Percentiles rank a stretch among this genome's conserved stretches.
These are phyloP conservation scores for Phytophthora colocasiae DNA, from an alignment of 352 stramenopile genomes.

Conservation along the genomic window DNA sequence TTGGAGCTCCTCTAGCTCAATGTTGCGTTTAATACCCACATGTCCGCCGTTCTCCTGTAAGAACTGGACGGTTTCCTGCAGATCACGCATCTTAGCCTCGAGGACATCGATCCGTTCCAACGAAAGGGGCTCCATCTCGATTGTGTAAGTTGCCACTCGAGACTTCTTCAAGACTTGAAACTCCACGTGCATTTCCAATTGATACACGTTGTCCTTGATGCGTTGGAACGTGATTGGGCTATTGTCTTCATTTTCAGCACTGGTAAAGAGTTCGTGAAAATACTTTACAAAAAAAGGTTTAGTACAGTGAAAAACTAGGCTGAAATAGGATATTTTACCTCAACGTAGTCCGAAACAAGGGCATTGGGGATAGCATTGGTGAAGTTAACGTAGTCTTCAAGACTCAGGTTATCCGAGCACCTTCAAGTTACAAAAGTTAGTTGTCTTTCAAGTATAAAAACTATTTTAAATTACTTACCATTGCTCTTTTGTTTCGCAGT, in stretches of 20 bases:
- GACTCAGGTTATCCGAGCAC: background rate
- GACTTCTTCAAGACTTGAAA: constrained; percentile 11
- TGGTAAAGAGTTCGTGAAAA: constrained; percentile 11
- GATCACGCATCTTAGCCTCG: constrained; percentile 25
- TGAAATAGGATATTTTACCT: constrained; percentile 1
- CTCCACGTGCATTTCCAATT: constrained; percentile 4
- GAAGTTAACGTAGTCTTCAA: constrained; percentile 9
- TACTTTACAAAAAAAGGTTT: constrained; percentile 4
- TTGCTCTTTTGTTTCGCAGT: constrained; percentile 17
- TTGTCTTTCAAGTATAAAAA: no score
- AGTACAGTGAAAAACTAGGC: background rate
- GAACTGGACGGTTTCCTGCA: constrained; percentile 4
- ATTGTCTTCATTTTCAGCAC: background rate
- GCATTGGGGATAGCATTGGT: constrained; percentile 17
- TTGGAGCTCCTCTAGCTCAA: background rate
- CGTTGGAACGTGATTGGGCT: constrained; percentile 9
- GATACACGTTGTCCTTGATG: background rate
- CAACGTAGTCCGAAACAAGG: constrained; percentile 6
- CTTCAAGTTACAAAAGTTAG: background rate
- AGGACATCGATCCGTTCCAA: constrained; percentile 18
- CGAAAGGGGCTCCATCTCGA: constrained; percentile 16
- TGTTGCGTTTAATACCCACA: background rate
- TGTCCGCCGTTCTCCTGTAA: constrained; percentile 1
- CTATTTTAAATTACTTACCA: background rate
- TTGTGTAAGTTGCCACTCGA: constrained; percentile 7